Evolutionary conservation across 2,329 filamentous ascomycete species (phyloP), one percentile per base, ranked within the genome.

Genomic region (Nigrospora osmanthi): DNA sequence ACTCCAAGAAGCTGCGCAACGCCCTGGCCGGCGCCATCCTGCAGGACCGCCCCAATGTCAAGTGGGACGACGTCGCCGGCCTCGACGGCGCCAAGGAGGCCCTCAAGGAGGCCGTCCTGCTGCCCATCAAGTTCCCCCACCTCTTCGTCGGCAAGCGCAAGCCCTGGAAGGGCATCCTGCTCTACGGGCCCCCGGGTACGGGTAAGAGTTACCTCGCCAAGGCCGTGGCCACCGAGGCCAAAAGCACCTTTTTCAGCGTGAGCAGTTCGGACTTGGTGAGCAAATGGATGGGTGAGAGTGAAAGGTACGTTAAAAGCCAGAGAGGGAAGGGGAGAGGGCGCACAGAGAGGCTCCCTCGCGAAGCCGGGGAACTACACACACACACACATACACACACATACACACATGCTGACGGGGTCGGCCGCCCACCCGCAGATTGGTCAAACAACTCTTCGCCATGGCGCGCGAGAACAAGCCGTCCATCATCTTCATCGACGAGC

Each of bases 211-310:
- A 96, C 66, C 73, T 98, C 44, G 93, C 93, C 50, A 98, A 97
- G 67, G 93, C 93, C 3, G 91, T 98, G 42, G 93, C 93, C 43
- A 98, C 93, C 15, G 93, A 98, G 68, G 93, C 93, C 47, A 97
- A 98, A 67, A 96, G 90, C 67, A 97, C 93, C 4, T 98, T 98
- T 64, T 98, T 98, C 77, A 96, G 89, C 60, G 91, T 98, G 54
- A 95, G 88, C 69, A 95, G 88, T 75, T 95, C 89, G 61, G 93
- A 98, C 64, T 67, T 98, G 66, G 93, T 98, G 49, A 95, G 89
- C 65, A 98, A 98, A 64, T 98, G 93, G 93, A 98, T 98, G 93
- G 93, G 93, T 71, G 93, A 98, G 69, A 94, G 87, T 74, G 93
- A 98, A 80, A 81, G 89, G 88, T 94, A 71, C 40, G 74, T 56